Evolutionary conservation across 2,329 filamentous ascomycete genomes (phyloP), one percentile per base, ranked within the genome.

Genomic region (Cordyceps militaris): DNA sequence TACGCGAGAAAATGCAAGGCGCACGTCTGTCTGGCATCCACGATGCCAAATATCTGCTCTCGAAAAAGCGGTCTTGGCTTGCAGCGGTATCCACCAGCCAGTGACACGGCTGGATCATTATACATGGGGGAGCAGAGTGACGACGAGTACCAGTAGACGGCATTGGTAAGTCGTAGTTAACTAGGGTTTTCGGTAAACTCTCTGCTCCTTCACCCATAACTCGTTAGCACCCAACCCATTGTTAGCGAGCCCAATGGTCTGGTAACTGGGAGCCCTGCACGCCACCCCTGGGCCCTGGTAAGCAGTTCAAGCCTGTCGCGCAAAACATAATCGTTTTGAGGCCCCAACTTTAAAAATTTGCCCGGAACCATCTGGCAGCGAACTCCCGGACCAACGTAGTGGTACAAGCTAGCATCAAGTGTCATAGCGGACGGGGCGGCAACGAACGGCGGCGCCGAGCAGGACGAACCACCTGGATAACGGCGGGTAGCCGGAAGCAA

Each of bases 381-480:
- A 47, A 36, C 40, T 55, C 28, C 19, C 40, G 52, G 40, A 21
- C 43, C 54, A 43, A 23, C 32, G 53, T 16, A 38, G 32, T 40
- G 42, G 52, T 32, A 30, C 44, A 38, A 6, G 46, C 26, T 43
- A 50, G 30, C 26, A 57, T 34, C 36, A 34, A 14, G 26, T 34
- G 54, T 57, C 44, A 48, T 49, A 56, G 54, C 46, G 54, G 24
- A 57, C 21, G 46, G 54, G 44, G 26, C 42, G n/a, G n/a, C 34
- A 36, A 53, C 49, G 56, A 58, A 58, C 56, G 56, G 56, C 56
- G n/a, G 43, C 28, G 56, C 56, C 56, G 56, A 53, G 56, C 56
- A 23, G 24, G 49, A 53, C 43, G 56, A 58, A 58, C 56, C 43
- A 46, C 34, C 24, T 19, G 36, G 43, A 48, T 43, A 44, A 43